These are phyloP conservation scores for Zymoseptoria brevis DNA, from an alignment of 2,329 filamentous ascomycete genomes.

Conservation along the genomic window DNA sequence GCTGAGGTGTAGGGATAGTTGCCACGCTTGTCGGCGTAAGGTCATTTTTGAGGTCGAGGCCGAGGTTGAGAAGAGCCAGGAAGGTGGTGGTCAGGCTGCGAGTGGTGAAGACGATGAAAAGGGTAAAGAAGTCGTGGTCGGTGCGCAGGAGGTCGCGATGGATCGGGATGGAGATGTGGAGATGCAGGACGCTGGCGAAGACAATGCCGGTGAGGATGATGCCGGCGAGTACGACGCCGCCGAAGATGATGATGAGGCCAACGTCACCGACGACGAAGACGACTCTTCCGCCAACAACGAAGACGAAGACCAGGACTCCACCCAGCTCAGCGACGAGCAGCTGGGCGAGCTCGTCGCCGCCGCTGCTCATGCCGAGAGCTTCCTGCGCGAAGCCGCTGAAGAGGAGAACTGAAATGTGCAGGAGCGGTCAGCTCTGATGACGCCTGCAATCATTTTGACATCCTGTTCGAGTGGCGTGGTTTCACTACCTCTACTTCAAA, in stretches of 20 bases:
- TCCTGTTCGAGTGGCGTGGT: no score
- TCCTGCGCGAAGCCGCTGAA: no score
- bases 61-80: background rate
- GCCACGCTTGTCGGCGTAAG: constrained; percentile 17
- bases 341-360: no score
- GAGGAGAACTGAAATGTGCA: no score
- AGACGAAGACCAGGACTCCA: no score
- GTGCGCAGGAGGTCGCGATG: background rate
- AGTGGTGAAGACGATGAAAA: background rate
- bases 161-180: background rate
- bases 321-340: no score
- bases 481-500: no score
- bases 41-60: background rate
- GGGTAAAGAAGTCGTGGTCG: background rate
- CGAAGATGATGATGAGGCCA: background rate
- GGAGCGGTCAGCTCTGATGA: no score
- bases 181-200: background rate
- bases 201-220: background rate
- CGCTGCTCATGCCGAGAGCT: no score
- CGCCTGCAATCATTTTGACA: no score
- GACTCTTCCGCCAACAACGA: no score
- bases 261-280: background rate
- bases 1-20: constrained; percentile 16
- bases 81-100: background rate
- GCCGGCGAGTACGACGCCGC: no score